Base-by-base conservation (phyloP, 352 stramenopile genomes). In the Nothophytophthora sp. region DNA sequence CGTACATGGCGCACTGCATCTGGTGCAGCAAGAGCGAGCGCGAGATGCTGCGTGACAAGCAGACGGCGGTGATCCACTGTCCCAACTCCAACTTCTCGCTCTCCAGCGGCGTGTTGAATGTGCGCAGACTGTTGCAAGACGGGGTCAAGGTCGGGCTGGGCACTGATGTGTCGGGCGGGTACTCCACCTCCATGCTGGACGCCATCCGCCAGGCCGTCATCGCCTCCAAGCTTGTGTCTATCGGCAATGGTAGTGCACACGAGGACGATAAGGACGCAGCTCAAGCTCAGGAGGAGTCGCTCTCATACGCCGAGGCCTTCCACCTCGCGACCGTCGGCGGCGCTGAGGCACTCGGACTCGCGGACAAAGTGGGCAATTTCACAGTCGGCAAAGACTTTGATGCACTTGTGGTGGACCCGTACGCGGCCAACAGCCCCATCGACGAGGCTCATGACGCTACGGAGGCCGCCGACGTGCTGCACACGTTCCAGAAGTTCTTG, bases 1-100 rank as follows among this genome's bases (percentile, higher is more conserved):
- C 86, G 19, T 96, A 98, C 60, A 97, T 98, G 88, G 95, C 94
- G n/a, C 95, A 98, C 65, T 97, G 91, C 64, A 81, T 98, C 41
- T 95, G 91, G 72, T 95, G 90, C 50, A 79, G 57, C 15, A 59
- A 68, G 15, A 51, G 64, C 20, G 94, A 98, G 63, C 71, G 84
- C 5, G 64, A 73, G 4, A 43, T 97, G 4, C 60, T 98, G 24
- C 60, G 48, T 27, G 54, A 69, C 12, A 76, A 62, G 13, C 57
- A 86, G 35, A 79, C 82, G 13, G 88, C 73, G 1, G 86, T 98
- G n/a, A 96, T 97, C 15, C 92, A 98, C 62, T 98, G 95, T 61
- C 90, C 95, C 16, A 95, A 97, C 40, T 97, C 86, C 18, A 98
- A 98, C 60, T 97, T 98, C 44, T 97, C 88, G 32, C 85, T 98